A percentile compares a stretch with the other conserved stretches of the same genome.
phyloP scores from a whole-genome alignment of 345 rosid genomes.

The Citrus trifoliata region DNA sequence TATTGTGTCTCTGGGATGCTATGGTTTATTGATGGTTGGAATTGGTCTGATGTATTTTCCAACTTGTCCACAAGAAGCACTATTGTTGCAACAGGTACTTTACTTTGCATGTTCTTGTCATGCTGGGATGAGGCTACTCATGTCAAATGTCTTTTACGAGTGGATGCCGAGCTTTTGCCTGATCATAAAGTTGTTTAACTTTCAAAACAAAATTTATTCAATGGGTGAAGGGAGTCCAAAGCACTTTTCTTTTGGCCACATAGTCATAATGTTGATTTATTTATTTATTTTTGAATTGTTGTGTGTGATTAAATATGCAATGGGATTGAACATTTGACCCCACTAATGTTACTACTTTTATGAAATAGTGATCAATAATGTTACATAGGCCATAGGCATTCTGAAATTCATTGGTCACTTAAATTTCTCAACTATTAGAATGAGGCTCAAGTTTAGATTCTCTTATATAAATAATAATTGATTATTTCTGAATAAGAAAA shows the following conservation, averaged over 20 bases:
- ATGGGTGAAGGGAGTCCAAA: not conserved
- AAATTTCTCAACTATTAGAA: not conserved
- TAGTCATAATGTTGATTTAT: not conserved
- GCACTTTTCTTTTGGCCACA: not conserved
- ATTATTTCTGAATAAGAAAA: not conserved
- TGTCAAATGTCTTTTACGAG: not conserved
- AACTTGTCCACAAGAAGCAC: slow-evolving; percentile 71
- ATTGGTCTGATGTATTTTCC: slow-evolving; percentile 68
- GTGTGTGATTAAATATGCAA: not conserved
- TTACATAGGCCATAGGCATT: not conserved
- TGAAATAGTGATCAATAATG: not conserved
- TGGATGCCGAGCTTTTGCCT: not conserved
- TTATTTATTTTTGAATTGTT: not conserved
- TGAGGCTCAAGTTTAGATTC: not conserved
- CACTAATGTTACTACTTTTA: not conserved
- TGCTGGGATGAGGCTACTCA: not conserved
- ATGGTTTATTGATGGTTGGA: slow-evolving; percentile 79
- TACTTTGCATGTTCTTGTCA: not conserved
- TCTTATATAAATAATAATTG: not conserved
- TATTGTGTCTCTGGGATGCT: slow-evolving; percentile 68
- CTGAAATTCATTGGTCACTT: not conserved
- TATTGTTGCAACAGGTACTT: slow-evolving; percentile 61
- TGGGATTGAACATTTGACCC: not conserved
- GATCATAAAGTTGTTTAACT: not conserved
- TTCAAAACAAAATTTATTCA: not conserved